Evolutionary conservation across 768 basidiomycete species (phyloP), one percentile per base, ranked within the genome.

Genomic region (Tricholoma hemisulphureum): DNA sequence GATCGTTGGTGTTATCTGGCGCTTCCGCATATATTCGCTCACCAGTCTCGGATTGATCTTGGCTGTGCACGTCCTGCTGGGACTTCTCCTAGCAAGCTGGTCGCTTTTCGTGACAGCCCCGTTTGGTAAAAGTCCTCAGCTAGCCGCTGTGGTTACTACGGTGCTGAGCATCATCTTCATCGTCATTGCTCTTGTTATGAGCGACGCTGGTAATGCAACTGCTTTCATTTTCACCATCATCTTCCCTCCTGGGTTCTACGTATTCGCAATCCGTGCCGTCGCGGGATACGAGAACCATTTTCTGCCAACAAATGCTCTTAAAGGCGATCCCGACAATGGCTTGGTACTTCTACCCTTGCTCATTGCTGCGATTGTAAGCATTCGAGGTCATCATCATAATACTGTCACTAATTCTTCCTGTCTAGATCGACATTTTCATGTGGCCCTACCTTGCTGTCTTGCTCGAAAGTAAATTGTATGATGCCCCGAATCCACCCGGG

Each of bases 231-330:
- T 88, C 65, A 81, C 87, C 2, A 66, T 91, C 48, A 63, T 91
- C 21, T 91, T 91, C 64, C 91, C 91, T 0, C 88, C 91, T 1
- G 81, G 82, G 10, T 91, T 85, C 69, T 92, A 88, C 62, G 78
- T 89, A 20, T 91, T 91, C 63, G 83, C 83, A 6, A 81, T 85
- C 8, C 80, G 87, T 45, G 83, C 83, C 1, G 80, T 92, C 1
- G 80, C 82, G 53, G 87, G 87, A 11, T 91, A 80, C 63, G 89
- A 93, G 71, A 81, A 79, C 53, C 74, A 84, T 53, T 74, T 78
- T 55, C 70, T 81, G 28, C 69, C 82, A 2, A 83, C 88, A 0
- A 79, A 86, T 62, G 68, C 80, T 7, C 56, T 87, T 23, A 73
- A 80, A 31, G 75, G 77, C 0, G 88, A 90, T 68, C 89, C 89